Conservation (phyloP, 352 stramenopile genomes). For the Globisporangium parvum region DNA sequence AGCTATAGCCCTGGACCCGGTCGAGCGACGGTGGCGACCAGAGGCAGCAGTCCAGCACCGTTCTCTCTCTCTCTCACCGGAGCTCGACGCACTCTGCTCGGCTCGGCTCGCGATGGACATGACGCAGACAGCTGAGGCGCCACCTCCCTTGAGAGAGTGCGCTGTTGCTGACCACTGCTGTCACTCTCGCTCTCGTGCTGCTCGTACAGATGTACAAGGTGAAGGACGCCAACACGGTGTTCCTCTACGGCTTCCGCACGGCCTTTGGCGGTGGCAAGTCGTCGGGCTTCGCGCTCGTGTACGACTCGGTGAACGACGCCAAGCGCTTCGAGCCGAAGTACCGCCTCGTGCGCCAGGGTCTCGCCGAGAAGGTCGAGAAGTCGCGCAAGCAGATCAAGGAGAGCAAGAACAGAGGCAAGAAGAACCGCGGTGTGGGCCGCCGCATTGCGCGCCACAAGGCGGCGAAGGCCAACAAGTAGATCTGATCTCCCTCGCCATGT, state of each 20-base stretch:
- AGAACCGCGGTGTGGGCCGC: slow-evolving; percentile 96
- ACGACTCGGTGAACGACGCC: slow-evolving; percentile 97
- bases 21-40: too few species aligned
- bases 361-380: slow-evolving; percentile 94
- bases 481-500: slow-evolving; percentile 21
- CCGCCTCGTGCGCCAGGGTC: slow-evolving; percentile 90
- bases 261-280: slow-evolving; percentile 97
- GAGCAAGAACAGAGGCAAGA: slow-evolving; percentile 98
- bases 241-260: slow-evolving; percentile 97
- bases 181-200: too few species aligned
- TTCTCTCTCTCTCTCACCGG: too few species aligned
- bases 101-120: too few species aligned
- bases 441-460: slow-evolving; percentile 99
- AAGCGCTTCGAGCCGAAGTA: slow-evolving; percentile 99
- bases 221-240: slow-evolving; percentile 93
- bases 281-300: slow-evolving; percentile 98
- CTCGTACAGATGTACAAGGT: slow-evolving; percentile 92
- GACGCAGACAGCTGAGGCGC: too few species aligned
- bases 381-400: slow-evolving; percentile 99
- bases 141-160: too few species aligned
- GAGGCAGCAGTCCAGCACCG: too few species aligned
- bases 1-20: too few species aligned
- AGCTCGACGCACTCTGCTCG: too few species aligned
- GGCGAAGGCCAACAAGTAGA: slow-evolving; percentile 95
- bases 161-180: too few species aligned